Conservation (phyloP, 2,329 filamentous ascomycete genomes). For the Botrytis deweyae region DNA sequence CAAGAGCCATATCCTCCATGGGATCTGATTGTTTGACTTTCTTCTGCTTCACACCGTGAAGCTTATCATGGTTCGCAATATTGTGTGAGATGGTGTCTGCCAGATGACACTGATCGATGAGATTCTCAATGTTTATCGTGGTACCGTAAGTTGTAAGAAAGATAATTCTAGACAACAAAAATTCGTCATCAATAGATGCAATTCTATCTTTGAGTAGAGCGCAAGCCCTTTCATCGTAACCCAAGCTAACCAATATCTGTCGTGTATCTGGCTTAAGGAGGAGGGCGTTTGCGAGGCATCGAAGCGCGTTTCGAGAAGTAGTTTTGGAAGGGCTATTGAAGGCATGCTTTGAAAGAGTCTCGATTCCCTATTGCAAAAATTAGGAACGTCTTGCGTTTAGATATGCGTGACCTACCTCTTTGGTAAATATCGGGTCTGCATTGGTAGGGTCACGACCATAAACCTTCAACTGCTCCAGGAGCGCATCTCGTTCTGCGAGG, state of each 20-base stretch:
- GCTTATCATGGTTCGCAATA: constrained; percentile 66
- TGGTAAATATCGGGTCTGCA: constrained; percentile 82
- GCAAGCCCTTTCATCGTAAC: constrained; percentile 66
- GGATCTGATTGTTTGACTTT: constrained; percentile 44
- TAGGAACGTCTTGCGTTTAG: constrained; percentile 23
- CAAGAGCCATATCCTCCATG: constrained; percentile 77
- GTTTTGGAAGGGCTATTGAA: constrained; percentile 64
- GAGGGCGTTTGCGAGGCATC: constrained; percentile 83
- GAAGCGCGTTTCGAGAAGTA: constrained; percentile 71
- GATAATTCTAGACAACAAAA: constrained; percentile 74
- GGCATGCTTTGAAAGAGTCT: constrained; percentile 68
- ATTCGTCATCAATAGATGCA: constrained; percentile 79
- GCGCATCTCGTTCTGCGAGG: constrained; percentile 58
- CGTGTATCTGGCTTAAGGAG: constrained; percentile 67
- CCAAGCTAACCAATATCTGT: constrained; percentile 71
- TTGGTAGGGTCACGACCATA: constrained; percentile 70
- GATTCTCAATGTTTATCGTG: constrained; percentile 60
- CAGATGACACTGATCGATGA: constrained; percentile 66
- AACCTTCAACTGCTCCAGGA: constrained; percentile 71
- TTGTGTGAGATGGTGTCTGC: constrained; percentile 69
- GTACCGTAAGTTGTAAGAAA: constrained; percentile 79
- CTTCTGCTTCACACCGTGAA: constrained; percentile 43
- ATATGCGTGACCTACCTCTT: constrained; percentile 53
- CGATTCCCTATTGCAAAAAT: constrained; percentile 61
- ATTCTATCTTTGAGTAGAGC: constrained; percentile 60